Evolutionary conservation across 345 rosid species (phyloP).

Genomic region (Pistacia vera): DNA sequence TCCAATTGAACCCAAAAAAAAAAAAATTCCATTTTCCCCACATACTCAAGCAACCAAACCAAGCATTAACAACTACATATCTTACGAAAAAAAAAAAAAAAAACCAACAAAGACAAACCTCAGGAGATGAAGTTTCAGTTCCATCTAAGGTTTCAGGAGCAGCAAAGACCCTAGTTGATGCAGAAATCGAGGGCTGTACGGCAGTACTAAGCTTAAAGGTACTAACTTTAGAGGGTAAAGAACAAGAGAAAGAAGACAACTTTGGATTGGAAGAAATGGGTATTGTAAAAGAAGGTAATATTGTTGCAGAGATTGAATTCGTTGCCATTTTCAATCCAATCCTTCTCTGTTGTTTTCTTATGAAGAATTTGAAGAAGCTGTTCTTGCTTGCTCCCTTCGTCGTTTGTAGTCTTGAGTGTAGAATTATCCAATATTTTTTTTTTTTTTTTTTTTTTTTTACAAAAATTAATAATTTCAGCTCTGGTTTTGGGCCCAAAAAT

Average conservation of each 20-base stretch:
- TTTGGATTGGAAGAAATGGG: constrained; percentile 41
- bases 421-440: constrained; percentile 19
- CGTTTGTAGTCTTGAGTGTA: neutral
- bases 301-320: constrained; percentile 52
- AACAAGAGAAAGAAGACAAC: constrained; percentile 35
- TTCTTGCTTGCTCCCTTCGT: neutral
- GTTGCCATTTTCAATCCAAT: constrained; percentile 49
- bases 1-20: neutral
- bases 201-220: constrained; percentile 26
- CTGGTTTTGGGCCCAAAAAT: neutral
- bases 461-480: neutral
- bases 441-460: neutral
- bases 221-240: constrained; percentile 28
- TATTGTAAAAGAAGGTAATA: constrained; percentile 47
- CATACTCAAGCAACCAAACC: constrained; percentile 13
- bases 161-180: constrained; percentile 48
- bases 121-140: constrained; percentile 37
- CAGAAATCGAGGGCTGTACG: constrained; percentile 39
- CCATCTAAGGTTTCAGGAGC: constrained; percentile 63
- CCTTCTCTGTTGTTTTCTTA: constrained; percentile 14
- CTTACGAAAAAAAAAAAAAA: neutral
- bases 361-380: neutral
- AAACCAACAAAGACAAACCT: constrained; percentile 35
- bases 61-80: neutral
- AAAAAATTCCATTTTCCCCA: neutral